Percentiles rank a stretch among this genome's conserved stretches.
Evolutionary conservation across 441 rosid species (phyloP).

Genomic region (Brassica hybrid): DNA sequence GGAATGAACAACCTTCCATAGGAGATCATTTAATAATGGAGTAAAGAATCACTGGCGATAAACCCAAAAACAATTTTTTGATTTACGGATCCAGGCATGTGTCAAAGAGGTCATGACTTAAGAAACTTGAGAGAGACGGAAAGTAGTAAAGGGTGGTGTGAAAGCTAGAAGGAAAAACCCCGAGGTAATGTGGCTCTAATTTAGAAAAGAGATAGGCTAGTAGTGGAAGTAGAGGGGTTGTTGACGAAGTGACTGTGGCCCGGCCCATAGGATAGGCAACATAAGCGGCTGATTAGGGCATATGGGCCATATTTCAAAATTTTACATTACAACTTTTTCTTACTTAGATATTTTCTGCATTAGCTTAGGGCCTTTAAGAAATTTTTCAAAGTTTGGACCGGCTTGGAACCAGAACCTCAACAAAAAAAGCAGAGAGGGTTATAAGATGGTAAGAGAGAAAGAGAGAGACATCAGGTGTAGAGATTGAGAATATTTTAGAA

Average conservation of each 20-base stretch:
- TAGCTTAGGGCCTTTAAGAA: not conserved
- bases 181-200: slow-evolving; percentile 21
- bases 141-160: slow-evolving; percentile 15
- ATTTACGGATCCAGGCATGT: too few relatives aligned
- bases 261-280: too few relatives aligned
- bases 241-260: slow-evolving; percentile 24
- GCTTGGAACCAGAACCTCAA: slow-evolving; percentile 25
- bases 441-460: not conserved
- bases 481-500: slow-evolving; percentile 16
- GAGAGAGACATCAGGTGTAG: not conserved
- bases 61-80: too few relatives aligned
- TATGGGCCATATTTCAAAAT: too few relatives aligned
- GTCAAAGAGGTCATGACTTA: slow-evolving; percentile 32
- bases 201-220: slow-evolving; percentile 17
- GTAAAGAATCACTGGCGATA: not conserved
- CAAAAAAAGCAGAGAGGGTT: slow-evolving; percentile 19
- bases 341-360: slow-evolving; percentile 24
- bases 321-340: too few relatives aligned
- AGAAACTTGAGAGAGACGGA: slow-evolving; percentile 23
- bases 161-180: slow-evolving; percentile 27
- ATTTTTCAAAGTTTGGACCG: too few relatives aligned
- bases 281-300: too few relatives aligned
- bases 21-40: not conserved
- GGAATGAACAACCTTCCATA: too few relatives aligned
- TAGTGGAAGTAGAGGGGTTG: slow-evolving; percentile 7